Conservation (phyloP, 2,329 filamentous ascomycete genomes). For the Pyrenophora seminiperda region DNA sequence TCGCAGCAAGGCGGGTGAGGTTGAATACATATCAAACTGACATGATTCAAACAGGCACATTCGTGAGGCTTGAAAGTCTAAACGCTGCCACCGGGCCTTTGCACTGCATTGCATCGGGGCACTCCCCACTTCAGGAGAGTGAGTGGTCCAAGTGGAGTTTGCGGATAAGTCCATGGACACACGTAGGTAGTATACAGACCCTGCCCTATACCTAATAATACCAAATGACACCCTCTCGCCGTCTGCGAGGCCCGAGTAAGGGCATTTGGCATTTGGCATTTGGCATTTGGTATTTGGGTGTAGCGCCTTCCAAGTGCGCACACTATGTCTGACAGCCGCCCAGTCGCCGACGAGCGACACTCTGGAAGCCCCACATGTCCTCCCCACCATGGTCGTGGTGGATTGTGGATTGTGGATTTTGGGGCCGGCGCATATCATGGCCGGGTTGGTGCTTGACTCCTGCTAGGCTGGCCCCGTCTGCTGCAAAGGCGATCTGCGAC, state of each 20-base stretch:
- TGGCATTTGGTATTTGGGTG: too few species aligned
- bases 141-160: conserved; percentile 8
- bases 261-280: too few species aligned
- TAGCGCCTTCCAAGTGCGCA: conserved; percentile 29
- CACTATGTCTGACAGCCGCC: conserved; percentile 29
- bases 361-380: conserved; percentile 27
- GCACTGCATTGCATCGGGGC: conserved; percentile 40
- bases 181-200: conserved; percentile 15
- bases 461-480: conserved; percentile 15
- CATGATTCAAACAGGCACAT: conserved; percentile 26
- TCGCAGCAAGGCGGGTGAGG: conserved; percentile 31
- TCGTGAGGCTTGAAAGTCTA: conserved; percentile 40
- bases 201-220: conserved; percentile 42
- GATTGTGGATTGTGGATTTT: conserved; percentile 3
- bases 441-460: conserved; percentile 24
- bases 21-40: conserved; percentile 30
- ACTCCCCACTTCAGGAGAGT: conserved; percentile 38
- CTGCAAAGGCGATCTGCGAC: conserved; percentile 43
- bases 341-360: conserved; percentile 12
- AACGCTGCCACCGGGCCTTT: conserved; percentile 31
- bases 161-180: conserved; percentile 23
- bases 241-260: conserved; percentile 24
- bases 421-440: conserved; percentile 24
- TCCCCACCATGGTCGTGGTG: conserved; percentile 23
- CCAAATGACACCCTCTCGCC: conserved; percentile 31